Conservation (phyloP, 2,329 filamentous ascomycete species). For the Sporothrix brasiliensis region DNA sequence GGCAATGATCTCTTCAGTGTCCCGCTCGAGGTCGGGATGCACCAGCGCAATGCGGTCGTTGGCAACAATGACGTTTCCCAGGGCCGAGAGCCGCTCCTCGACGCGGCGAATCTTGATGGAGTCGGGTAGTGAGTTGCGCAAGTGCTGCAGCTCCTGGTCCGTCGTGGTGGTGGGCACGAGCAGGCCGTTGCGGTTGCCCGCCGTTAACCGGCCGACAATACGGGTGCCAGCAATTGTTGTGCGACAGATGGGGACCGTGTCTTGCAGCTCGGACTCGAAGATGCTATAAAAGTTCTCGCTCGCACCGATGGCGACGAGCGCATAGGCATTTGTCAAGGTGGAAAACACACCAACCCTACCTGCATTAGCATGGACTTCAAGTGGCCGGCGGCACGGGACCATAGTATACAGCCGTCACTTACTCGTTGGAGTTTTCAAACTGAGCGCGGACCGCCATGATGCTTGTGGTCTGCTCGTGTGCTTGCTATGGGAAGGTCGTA, state of each 20-base stretch:
- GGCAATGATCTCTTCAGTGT: slow-evolving; percentile 98
- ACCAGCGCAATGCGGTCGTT: slow-evolving; percentile 97
- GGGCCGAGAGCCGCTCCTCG: slow-evolving; percentile 91
- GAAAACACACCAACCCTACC: slow-evolving; percentile 91
- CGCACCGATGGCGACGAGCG: slow-evolving; percentile 88
- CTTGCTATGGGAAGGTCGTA: background rate
- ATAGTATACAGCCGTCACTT: slow-evolving; percentile 45
- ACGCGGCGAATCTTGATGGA: slow-evolving; percentile 92
- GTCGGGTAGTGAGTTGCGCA: slow-evolving; percentile 93
- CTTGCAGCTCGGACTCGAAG: slow-evolving; percentile 96
- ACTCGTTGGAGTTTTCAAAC: slow-evolving; percentile 93
- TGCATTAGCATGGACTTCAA: background rate
- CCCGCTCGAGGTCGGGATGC: slow-evolving; percentile 93
- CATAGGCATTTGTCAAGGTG: slow-evolving; percentile 96
- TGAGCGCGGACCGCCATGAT: slow-evolving; percentile 70
- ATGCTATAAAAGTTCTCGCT: slow-evolving; percentile 99
- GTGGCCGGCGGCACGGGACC: background rate
- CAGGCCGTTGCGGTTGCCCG: slow-evolving; percentile 94
- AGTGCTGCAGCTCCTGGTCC: slow-evolving; percentile 96
- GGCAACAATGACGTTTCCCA: slow-evolving; percentile 94
- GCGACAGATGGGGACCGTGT: slow-evolving; percentile 95
- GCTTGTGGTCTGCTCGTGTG: slow-evolving; percentile 23
- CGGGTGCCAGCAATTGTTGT: slow-evolving; percentile 95
- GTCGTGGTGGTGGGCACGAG: slow-evolving; percentile 94
- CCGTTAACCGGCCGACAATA: slow-evolving; percentile 93